A percentile compares a stretch with the other conserved stretches of the same genome.
phyloP scores from a whole-genome alignment of 192 early-diverging fungal genomes.

The Paraglomus brasilianum region DNA sequence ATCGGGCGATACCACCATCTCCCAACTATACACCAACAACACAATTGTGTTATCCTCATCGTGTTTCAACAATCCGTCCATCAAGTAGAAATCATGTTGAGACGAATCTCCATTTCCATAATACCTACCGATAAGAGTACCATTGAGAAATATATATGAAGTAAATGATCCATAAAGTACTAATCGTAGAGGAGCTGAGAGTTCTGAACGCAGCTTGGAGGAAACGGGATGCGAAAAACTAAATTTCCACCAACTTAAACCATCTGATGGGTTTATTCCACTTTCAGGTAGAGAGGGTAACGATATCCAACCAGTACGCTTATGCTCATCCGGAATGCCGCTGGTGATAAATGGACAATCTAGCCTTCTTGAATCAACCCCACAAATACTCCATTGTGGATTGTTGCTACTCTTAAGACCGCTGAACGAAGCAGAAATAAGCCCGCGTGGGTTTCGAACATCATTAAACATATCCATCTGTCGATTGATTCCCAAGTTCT shows the following conservation, averaged over 20 bases:
- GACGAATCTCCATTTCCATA: slow-evolving; percentile 64
- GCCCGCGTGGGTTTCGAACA: slow-evolving; percentile 69
- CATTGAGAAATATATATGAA: slow-evolving; percentile 68
- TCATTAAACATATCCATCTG: slow-evolving; percentile 74
- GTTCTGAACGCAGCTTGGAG: not conserved
- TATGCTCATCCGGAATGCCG: slow-evolving; percentile 74
- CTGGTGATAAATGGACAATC: slow-evolving; percentile 59
- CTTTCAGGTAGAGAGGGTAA: not conserved
- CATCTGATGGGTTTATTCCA: slow-evolving; percentile 28
- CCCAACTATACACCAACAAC: slow-evolving; percentile 52
- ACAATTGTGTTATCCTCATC: slow-evolving; percentile 40
- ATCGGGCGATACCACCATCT: slow-evolving; percentile 1
- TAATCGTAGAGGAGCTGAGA: slow-evolving; percentile 61
- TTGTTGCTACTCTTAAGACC: slow-evolving; percentile 50
- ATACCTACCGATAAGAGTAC: slow-evolving; percentile 66
- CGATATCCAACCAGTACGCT: slow-evolving; percentile 42
- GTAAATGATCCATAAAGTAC: slow-evolving; percentile 65
- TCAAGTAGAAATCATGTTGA: slow-evolving; percentile 69
- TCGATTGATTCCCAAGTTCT: slow-evolving; percentile 73
- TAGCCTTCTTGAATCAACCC: slow-evolving; percentile 69
- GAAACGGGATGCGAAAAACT: slow-evolving; percentile 23
- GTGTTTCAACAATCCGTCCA: slow-evolving; percentile 51
- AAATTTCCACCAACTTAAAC: slow-evolving; percentile 45
- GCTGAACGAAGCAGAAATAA: slow-evolving; percentile 62
- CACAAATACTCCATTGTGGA: slow-evolving; percentile 68